These are phyloP conservation scores for Tolypocladium guangdongense DNA, from an alignment of 2,329 filamentous ascomycete genomes.

Conservation along the genomic window DNA sequence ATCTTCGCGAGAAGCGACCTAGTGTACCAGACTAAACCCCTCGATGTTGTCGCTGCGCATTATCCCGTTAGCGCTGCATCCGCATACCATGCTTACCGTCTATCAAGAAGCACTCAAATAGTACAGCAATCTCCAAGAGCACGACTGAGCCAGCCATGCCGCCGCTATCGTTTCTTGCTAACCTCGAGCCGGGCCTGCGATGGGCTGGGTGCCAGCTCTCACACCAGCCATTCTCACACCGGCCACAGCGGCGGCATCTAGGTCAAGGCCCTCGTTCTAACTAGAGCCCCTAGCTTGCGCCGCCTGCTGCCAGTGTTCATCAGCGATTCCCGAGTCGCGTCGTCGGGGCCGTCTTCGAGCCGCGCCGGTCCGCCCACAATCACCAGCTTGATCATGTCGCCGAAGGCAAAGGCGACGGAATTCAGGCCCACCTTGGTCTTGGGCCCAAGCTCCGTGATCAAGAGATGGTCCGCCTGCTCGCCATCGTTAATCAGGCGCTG, in stretches of 20 bases:
- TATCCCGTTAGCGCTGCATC: background rate
- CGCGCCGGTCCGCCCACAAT: conserved; percentile 51
- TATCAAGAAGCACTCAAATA: background rate
- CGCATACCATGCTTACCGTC: background rate
- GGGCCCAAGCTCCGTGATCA: conserved; percentile 56
- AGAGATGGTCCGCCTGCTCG: conserved; percentile 40
- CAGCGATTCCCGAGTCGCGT: conserved; percentile 16
- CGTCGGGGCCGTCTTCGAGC: conserved; percentile 36
- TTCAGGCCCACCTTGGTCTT: conserved; percentile 50
- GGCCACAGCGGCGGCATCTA: background rate
- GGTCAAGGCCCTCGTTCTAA: conserved; percentile 5
- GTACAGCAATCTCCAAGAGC: background rate
- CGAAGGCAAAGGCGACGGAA: conserved; percentile 60
- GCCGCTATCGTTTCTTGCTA: background rate
- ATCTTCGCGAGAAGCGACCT: background rate
- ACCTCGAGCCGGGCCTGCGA: background rate
- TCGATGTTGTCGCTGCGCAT: background rate
- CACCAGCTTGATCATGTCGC: conserved; percentile 62
- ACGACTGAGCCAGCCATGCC: background rate
- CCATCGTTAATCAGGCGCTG: conserved; percentile 30
- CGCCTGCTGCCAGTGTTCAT: conserved; percentile 28
- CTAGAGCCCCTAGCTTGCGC: conserved; percentile 17
- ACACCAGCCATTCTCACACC: background rate
- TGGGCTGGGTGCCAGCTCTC: background rate
- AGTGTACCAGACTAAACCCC: background rate